Evolutionary conservation across 2,329 filamentous ascomycete genomes (phyloP).

Genomic region (Neoscytalidium dimidiatum): DNA sequence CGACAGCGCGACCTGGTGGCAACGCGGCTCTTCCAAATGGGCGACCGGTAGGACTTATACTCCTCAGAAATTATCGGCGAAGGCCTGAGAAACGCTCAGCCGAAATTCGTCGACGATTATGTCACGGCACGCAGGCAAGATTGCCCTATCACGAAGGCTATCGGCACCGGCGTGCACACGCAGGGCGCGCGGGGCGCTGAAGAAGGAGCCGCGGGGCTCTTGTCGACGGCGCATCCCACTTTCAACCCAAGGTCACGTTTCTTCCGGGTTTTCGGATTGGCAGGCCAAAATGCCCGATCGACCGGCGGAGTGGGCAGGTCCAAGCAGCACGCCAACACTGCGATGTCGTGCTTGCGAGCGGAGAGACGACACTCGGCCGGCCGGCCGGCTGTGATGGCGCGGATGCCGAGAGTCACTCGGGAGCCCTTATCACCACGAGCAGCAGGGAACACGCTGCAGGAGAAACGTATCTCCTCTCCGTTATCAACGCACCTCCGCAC

Average conservation of each 20-base stretch:
- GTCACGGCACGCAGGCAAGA: neutral
- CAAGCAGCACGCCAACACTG: neutral
- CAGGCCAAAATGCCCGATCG: neutral
- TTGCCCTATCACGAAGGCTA: constrained; percentile 10
- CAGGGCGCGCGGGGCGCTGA: neutral
- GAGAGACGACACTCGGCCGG: neutral
- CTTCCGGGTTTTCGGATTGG: neutral
- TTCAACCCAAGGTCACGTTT: neutral
- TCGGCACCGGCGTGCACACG: neutral
- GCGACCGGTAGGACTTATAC: neutral
- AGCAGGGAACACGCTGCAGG: neutral
- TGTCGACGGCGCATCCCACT: neutral
- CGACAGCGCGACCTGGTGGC: neutral
- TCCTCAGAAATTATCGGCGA: neutral
- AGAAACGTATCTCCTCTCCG: neutral
- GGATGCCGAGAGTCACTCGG: constrained; percentile 1
- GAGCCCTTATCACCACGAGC: neutral
- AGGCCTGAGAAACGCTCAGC: neutral
- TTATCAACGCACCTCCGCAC: neutral
- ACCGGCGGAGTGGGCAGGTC: too few species aligned
- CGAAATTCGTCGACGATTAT: neutral
- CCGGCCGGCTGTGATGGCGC: constrained; percentile 9
- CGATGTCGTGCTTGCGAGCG: neutral
- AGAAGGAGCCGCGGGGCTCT: neutral
- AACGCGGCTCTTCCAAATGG: neutral